Conservation (phyloP, 2,329 filamentous ascomycete species). For the Chaetomiaceae sp. region DNA sequence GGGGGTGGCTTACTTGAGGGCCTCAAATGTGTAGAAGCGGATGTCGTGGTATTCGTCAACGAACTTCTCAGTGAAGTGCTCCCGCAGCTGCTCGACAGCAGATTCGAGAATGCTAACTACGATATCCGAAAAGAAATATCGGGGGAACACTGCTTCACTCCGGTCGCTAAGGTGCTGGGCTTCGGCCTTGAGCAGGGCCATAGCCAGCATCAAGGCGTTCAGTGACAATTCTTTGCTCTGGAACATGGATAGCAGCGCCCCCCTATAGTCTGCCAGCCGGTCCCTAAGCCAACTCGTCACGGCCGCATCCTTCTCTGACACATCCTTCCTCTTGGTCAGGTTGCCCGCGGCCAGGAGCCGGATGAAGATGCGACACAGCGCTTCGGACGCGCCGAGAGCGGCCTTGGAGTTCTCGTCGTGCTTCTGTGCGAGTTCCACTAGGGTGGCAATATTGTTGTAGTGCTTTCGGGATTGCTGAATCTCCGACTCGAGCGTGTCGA, state of each 20-base stretch:
- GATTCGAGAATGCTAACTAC: conserved; percentile 58
- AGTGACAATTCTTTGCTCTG: conserved; percentile 57
- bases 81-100: conserved; percentile 56
- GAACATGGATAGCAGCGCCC: conserved; percentile 58
- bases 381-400: conserved; percentile 66
- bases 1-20: conserved; percentile 56
- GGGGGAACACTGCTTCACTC: conserved; percentile 66
- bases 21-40: conserved; percentile 74
- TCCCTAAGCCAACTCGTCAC: conserved; percentile 76
- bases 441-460: conserved; percentile 81
- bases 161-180: conserved; percentile 57
- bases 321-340: conserved; percentile 60
- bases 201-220: conserved; percentile 70
- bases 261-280: conserved; percentile 67
- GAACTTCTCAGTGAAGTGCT: conserved; percentile 74
- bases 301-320: conserved; percentile 68
- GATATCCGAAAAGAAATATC: conserved; percentile 60
- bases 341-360: conserved; percentile 71
- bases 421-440: conserved; percentile 59
- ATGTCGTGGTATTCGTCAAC: conserved; percentile 79
- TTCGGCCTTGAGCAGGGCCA: conserved; percentile 81
- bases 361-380: conserved; percentile 82
- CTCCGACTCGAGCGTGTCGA: conserved; percentile 71
- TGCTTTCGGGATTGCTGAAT: conserved; percentile 83
- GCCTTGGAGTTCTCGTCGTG: conserved; percentile 49